Evolutionary conservation across 1,284 basidiomycete genomes (phyloP), one percentile per base, ranked within the genome.

Genomic region (Pseudozyma thailandica): DNA sequence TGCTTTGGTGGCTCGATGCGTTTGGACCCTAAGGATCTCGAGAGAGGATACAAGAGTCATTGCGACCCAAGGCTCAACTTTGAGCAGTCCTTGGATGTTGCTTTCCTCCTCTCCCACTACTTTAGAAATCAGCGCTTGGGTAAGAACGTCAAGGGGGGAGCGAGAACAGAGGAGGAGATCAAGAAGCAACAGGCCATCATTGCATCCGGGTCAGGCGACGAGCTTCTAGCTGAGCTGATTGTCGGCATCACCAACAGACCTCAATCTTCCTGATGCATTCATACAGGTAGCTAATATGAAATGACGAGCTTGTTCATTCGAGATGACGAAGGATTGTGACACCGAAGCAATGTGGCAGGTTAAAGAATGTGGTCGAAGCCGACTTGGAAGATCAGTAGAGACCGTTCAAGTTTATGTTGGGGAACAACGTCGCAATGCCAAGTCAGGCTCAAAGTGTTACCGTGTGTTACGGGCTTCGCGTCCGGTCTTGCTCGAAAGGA

Each of bases 1-100:
- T 87, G 87, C 72, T 84, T 86, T 25, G 87, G 87, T 20, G 87
- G 87, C 4, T 86, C 85, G 33, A 88, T 88, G 87, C 84, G 86
- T 65, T 72, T 88, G 21, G 84, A 84, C 39, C 86, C 86, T 55
- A 85, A 86, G 65, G 85, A 87, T 52, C 81, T 88, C 3, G 84
- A 83, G 16, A 81, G 85, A 63, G 85, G 86, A 58, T 88, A 87
- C 60, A 70, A 78, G 58, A 74, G 77, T 39, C 78, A 82, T 59
- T 80, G 76, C 54, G 80, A 82, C 41, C 82, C 84, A 0, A 64
- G 84, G 12, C 81, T 88, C 55, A 88, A 88, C 81, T 86, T 85
- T 65, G 87, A 88, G 77, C 87, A 88, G 72, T 85, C 84, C 3
- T 82, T 88, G 6, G 77, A 82, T 50, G 70, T 82, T 27, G 78